Evolutionary conservation across 805 yeast species (phyloP), one percentile per base, ranked within the genome.

Genomic region (Peterozyma xylosa): DNA sequence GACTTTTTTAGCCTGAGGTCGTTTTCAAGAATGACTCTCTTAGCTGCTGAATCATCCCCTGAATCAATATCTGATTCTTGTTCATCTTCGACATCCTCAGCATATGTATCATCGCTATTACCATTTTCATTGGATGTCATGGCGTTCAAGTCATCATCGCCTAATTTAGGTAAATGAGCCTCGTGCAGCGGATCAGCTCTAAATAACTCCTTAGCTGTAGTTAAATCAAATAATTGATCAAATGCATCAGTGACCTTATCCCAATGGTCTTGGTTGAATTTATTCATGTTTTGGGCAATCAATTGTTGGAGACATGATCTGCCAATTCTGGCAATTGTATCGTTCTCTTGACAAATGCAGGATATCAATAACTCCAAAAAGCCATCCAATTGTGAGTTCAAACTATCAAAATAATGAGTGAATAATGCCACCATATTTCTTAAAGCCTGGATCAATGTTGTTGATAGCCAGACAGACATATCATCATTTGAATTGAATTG

Each of bases 281-380:
- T 79, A 9, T 62, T 53, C 51, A 81, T 76, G 57, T 93, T 95
- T 50, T 84, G 84, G n/a, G 81, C 64, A 45, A 93, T 73, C 48
- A 93, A 69, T 50, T 82, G 85, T 52, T 85, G 83, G 46, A 93
- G 71, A 59, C 99, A 90, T 9, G 91, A 78, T 55, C 95, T 76
- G 32, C 99, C 99, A 51, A 91, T 91, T 54, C 96, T 74, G 0
- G 97, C 95, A 54, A 95, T 89, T 0, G 98, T 90, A 56, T 93
- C 99, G 59, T 93, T 91, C 54, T 90, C 96, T 62, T 93, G 99
- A 54, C 96, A 88, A 41, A 93, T 87, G 63, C 99, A 93, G 5
- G 91, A 82, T 2, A 81, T 80, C 45, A 93, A 64, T 42, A 95
- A 70, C 15, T 78, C 79, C 61, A 95, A 70, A 59, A 85, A 88